These are phyloP conservation scores for Chrysanthemum seticuspe DNA, from an alignment of 129 eudicot genomes.

Conservation along the genomic window DNA sequence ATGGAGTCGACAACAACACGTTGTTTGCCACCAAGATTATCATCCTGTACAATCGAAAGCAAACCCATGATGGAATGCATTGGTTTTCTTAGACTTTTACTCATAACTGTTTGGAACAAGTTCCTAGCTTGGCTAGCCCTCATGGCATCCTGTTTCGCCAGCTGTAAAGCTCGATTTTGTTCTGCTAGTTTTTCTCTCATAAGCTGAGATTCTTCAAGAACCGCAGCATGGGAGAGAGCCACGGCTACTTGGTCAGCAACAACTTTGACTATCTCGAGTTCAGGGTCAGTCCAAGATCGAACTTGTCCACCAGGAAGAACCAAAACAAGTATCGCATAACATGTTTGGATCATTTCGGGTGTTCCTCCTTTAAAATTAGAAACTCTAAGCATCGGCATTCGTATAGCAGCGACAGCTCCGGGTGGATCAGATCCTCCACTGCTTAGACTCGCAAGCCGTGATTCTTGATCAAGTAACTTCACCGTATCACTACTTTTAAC, in stretches of 20 bases:
- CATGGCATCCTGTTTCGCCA: constrained; percentile 58
- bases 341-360: constrained; percentile 55
- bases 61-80: constrained; percentile 73
- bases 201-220: constrained; percentile 67
- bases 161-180: constrained; percentile 61
- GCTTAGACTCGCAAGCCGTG: constrained; percentile 43
- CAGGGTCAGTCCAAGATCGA: constrained; percentile 50
- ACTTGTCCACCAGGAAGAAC: constrained; percentile 54
- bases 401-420: constrained; percentile 63
- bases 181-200: constrained; percentile 60
- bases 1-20: constrained; percentile 45
- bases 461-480: constrained; percentile 43
- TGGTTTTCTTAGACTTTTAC: constrained; percentile 62
- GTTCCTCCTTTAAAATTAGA: constrained; percentile 65
- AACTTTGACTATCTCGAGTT: constrained; percentile 62
- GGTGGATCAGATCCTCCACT: constrained; percentile 45
- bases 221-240: constrained; percentile 77
- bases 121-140: constrained; percentile 63
- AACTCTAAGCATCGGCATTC: constrained; percentile 79
- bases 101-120: constrained; percentile 66
- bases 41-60: constrained; percentile 59
- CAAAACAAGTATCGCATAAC: constrained; percentile 63
- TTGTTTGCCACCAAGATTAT: constrained; percentile 36
- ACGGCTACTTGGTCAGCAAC: constrained; percentile 85
- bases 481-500: constrained; percentile 51